Conservation (phyloP, 208 protist genomes). For the Trypanosoma brucei region DNA sequence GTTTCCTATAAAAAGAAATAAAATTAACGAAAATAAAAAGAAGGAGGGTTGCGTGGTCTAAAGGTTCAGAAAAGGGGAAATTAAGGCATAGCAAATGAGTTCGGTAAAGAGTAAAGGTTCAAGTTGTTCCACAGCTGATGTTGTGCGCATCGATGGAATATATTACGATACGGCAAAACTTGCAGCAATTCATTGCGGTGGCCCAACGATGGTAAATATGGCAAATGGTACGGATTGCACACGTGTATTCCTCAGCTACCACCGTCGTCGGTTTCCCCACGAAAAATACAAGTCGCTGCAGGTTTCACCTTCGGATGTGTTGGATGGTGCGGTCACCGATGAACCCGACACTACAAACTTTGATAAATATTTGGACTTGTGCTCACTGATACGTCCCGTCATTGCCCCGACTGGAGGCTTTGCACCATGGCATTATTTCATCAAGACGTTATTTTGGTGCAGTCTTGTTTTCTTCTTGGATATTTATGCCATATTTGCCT, state of each 20-base stretch:
- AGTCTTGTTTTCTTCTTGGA: constrained; percentile 55
- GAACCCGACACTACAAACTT: constrained; percentile 44
- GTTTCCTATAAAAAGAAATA: no score
- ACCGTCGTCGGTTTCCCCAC: constrained; percentile 76
- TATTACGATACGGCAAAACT: constrained; percentile 76
- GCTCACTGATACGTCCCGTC: constrained; percentile 40
- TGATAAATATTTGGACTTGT: constrained; percentile 67
- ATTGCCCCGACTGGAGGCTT: constrained; percentile 61
- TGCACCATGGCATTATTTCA: constrained; percentile 73
- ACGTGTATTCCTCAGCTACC: constrained; percentile 65
- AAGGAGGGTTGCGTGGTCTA: no score
- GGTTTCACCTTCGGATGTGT: constrained; percentile 41
- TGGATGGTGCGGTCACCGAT: constrained; percentile 34
- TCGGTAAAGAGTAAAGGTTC: not conserved
- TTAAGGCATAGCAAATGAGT: constrained; percentile 3
- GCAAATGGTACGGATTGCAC: constrained; percentile 71
- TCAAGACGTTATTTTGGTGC: constrained; percentile 56
- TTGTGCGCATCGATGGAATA: constrained; percentile 66
- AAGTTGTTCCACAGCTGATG: constrained; percentile 21
- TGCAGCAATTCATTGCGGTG: constrained; percentile 57
- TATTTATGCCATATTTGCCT: constrained; percentile 56
- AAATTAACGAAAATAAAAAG: no score
- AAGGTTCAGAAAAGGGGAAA: not conserved
- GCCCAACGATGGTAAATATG: constrained; percentile 64
- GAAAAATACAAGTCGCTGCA: constrained; percentile 50